Evolutionary conservation across 768 basidiomycete species (phyloP).

Genomic region (Leccinum uliginosum): DNA sequence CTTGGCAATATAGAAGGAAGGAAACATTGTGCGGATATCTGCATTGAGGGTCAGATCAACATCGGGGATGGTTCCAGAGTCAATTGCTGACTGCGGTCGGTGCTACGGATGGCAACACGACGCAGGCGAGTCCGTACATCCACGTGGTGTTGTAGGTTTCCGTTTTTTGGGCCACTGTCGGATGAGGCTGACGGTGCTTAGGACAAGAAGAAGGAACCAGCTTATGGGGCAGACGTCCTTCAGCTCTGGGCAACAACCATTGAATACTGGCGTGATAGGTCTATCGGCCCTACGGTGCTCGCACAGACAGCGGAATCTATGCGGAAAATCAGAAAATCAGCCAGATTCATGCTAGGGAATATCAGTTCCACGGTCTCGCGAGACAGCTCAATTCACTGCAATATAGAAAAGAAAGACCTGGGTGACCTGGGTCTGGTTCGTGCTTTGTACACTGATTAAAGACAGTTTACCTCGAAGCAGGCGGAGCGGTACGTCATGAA

Average conservation of each 20-base stretch:
- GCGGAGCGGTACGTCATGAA: slow-evolving; percentile 84
- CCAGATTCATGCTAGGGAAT: slow-evolving; percentile 87
- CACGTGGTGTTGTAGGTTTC: slow-evolving; percentile 59
- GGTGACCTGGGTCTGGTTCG: slow-evolving; percentile 67
- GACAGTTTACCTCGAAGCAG: slow-evolving; percentile 38
- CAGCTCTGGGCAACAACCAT: slow-evolving; percentile 90
- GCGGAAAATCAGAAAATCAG: too few relatives aligned
- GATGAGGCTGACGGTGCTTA: slow-evolving; percentile 24
- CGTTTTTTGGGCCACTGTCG: not conserved
- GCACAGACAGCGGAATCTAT: slow-evolving; percentile 70
- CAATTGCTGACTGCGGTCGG: slow-evolving; percentile 80
- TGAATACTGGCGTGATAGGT: slow-evolving; percentile 89
- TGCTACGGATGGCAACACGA: slow-evolving; percentile 12
- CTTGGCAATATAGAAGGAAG: slow-evolving; percentile 41
- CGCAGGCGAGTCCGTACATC: slow-evolving; percentile 59
- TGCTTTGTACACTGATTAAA: not conserved
- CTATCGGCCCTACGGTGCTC: slow-evolving; percentile 75
- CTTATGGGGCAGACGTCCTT: slow-evolving; percentile 81
- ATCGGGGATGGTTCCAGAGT: slow-evolving; percentile 99
- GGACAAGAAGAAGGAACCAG: slow-evolving; percentile 68
- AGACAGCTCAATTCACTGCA: not conserved
- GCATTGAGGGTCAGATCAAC: slow-evolving; percentile 96
- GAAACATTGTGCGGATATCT: slow-evolving; percentile 69
- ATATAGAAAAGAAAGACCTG: slow-evolving; percentile 40
- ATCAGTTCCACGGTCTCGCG: slow-evolving; percentile 35